phyloP scores from a whole-genome alignment of 139 green algal species.

The Chlorella sp. region DNA sequence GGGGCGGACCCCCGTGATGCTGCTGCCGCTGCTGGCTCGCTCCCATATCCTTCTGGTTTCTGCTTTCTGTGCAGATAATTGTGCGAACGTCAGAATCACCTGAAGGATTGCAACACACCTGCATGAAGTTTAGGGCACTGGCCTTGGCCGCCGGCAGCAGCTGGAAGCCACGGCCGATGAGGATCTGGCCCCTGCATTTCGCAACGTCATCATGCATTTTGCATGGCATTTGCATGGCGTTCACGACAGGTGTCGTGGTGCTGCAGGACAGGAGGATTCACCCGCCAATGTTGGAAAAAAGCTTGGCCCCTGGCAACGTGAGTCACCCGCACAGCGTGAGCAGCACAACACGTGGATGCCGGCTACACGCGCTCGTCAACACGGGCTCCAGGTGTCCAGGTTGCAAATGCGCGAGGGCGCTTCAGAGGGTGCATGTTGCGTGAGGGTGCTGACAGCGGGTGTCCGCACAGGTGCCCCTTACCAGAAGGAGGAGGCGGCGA shows the following conservation, averaged over 20 bases:
- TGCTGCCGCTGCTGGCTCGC: no score
- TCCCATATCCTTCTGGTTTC: no score
- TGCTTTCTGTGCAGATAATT: no score
- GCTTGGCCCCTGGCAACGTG: no score
- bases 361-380: no score
- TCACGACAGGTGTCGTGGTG: neutral
- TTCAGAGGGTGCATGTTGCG: neutral
- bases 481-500: constrained; percentile 30
- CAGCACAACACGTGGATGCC: no score
- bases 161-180: constrained; percentile 36
- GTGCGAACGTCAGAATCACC: no score
- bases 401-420: neutral
- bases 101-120: no score
- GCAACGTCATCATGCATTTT: neutral
- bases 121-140: constrained; percentile 37
- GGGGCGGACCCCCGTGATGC: no score
- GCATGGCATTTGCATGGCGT: neutral
- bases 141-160: constrained; percentile 23
- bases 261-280: neutral
- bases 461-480: neutral
- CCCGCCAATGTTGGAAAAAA: no score
- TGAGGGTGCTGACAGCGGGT: neutral
- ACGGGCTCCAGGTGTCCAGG: no score
- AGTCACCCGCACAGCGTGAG: no score
- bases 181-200: constrained; percentile 21